Evolutionary conservation across 352 stramenopile species (phyloP).

Genomic region (Pythium angustatum): DNA sequence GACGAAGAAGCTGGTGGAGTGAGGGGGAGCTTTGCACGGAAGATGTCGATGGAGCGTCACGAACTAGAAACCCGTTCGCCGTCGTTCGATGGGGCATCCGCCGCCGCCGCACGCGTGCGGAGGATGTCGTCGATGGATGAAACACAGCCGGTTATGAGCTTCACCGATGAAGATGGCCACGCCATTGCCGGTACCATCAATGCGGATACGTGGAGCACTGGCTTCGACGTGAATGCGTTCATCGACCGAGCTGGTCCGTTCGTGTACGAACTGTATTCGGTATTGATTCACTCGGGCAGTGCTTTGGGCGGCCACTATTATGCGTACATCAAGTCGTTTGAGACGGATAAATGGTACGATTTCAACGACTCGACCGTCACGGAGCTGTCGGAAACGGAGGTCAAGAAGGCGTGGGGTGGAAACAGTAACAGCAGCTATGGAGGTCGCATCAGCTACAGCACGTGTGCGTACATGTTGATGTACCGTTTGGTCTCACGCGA

Average conservation of each 20-base stretch:
- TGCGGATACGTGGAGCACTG: slow-evolving; percentile 66
- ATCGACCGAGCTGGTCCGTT: slow-evolving; percentile 64
- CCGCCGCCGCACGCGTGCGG: slow-evolving; percentile 26
- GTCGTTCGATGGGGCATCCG: slow-evolving; percentile 15
- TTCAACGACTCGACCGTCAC: slow-evolving; percentile 87
- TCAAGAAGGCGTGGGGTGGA: slow-evolving; percentile 76
- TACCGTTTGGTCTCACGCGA: slow-evolving; percentile 75
- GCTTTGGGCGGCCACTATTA: slow-evolving; percentile 93
- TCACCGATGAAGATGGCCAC: slow-evolving; percentile 18
- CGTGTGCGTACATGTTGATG: slow-evolving; percentile 92
- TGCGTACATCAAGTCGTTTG: slow-evolving; percentile 91
- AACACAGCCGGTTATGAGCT: slow-evolving; percentile 43
- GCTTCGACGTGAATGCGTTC: slow-evolving; percentile 66
- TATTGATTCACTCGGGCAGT: slow-evolving; percentile 93
- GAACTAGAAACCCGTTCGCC: slow-evolving; percentile 49
- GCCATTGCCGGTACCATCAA: background rate
- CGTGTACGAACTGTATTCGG: slow-evolving; percentile 92
- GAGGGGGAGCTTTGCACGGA: slow-evolving; percentile 68
- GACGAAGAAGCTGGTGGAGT: slow-evolving; percentile 46
- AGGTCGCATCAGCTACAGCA: slow-evolving; percentile 55
- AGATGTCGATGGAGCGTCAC: slow-evolving; percentile 87
- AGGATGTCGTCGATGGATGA: slow-evolving; percentile 80
- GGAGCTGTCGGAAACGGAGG: slow-evolving; percentile 73
- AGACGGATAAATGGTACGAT: slow-evolving; percentile 84
- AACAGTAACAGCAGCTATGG: slow-evolving; percentile 39